These are phyloP conservation scores for Aspergillus fumigatus DNA, from an alignment of 2,329 filamentous ascomycete species.

Conservation along the genomic window DNA sequence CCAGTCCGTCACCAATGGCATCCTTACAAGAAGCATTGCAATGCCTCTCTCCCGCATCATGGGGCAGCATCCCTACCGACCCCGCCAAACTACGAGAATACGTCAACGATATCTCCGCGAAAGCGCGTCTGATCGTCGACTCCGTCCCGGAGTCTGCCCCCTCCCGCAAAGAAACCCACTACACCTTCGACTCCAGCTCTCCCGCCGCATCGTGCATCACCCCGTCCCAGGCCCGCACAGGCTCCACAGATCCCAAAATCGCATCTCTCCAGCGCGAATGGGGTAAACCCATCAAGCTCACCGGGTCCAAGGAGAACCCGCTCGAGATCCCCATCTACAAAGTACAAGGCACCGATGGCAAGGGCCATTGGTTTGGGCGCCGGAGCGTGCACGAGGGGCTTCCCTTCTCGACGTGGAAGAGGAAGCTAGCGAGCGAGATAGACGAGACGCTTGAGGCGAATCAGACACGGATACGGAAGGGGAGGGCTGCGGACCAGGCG, in stretches of 20 bases:
- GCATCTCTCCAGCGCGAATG: constrained; percentile 70
- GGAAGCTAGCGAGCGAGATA: constrained; percentile 74
- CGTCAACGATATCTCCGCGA: constrained; percentile 57
- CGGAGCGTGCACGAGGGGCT: constrained; percentile 76
- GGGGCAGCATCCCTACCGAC: constrained; percentile 44
- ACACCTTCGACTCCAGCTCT: constrained; percentile 26
- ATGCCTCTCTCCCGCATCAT: constrained; percentile 53
- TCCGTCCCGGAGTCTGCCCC: constrained; percentile 60
- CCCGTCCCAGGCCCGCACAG: constrained; percentile 48
- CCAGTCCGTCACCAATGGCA: constrained; percentile 41
- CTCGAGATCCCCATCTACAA: constrained; percentile 76
- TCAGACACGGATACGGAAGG: constrained; percentile 61
- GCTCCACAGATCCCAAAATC: constrained; percentile 49
- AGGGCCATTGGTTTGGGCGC: constrained; percentile 85
- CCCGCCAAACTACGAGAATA: constrained; percentile 51
- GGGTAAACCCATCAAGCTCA: constrained; percentile 65
- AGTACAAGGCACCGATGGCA: constrained; percentile 70
- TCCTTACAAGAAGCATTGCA: constrained; percentile 57
- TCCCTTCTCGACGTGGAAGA: constrained; percentile 71
- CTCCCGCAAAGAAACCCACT: background rate
- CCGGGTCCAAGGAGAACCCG: constrained; percentile 68
- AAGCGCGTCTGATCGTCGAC: constrained; percentile 68
- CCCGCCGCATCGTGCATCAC: constrained; percentile 51
- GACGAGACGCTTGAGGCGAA: constrained; percentile 68
- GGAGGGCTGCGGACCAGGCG: constrained; percentile 66